Base-by-base conservation (phyloP, 2,329 filamentous ascomycete genomes). In the Dichotomopilus funicola region DNA sequence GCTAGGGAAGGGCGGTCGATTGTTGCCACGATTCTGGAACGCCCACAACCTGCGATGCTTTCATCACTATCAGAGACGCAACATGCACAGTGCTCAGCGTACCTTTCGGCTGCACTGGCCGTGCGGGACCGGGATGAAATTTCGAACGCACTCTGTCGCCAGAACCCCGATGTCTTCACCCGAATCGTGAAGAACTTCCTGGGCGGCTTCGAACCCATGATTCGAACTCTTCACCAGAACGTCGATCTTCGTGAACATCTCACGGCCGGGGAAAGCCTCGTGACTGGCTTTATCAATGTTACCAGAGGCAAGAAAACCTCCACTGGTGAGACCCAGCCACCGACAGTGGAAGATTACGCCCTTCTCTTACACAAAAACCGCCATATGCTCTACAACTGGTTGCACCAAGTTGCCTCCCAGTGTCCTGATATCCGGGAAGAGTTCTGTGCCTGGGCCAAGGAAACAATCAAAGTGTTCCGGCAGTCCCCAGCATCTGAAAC, bases 111-210 rank as follows among this genome's bases (percentile, higher is more conserved):
- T 1, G 77, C 84, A n/a, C 78, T 91, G 31, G 84, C 85, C 0
- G 79, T 88, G 7, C 81, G 83, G 38, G 89, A 94, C 66, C 81
- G 88, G n/a, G 82, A 88, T 55, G 79, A 85, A 62, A 83, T 92
- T 49, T 80, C 82, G 10, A 76, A 78, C 10, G 79, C 83, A 0
- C 71, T 91, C 11, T 92, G 88, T 68, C 80, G 81, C 11, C 77
- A 82, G 46, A 81, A 77, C 31, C 88, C 89, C 0, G 89, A 92
- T 63, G 75, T 87, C 8, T 75, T 91, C n/a, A 91, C 88, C 0
- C 78, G 82, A 7, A 77, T 82, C 1, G 72, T 91, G 48, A 78
- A 80, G 35, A 85, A 89, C 55, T 69, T 77, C 0, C 79, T 91
- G 5, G 74, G 78, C 0, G 84, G 85, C 1, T 89, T 88, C 61